Conservation (phyloP, 1,284 basidiomycete species). For the Porphyrellus sp. region DNA sequence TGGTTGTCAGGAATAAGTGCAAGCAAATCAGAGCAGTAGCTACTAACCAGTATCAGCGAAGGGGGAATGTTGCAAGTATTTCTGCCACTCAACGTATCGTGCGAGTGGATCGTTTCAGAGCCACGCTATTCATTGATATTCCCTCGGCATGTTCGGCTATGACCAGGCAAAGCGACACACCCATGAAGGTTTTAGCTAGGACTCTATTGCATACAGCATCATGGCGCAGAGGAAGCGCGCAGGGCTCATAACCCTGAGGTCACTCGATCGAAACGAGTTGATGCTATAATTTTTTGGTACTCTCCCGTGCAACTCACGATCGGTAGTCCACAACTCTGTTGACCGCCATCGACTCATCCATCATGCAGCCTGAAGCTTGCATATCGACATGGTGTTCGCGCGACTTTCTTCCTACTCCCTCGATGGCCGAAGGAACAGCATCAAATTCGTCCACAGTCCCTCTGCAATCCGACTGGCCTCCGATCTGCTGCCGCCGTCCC, state of each 20-base stretch:
- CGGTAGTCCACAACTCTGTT: neutral
- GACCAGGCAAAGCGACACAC: too few relatives aligned
- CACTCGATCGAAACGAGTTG: constrained; percentile 41
- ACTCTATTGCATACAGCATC: constrained; percentile 35
- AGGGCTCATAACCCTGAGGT: constrained; percentile 41
- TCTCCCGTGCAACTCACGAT: neutral
- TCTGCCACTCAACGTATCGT: neutral
- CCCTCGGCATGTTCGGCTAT: too few relatives aligned
- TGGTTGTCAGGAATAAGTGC: neutral
- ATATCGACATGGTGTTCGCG: neutral
- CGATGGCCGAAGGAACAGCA: neutral
- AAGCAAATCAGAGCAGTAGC: neutral
- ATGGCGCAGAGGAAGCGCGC: constrained; percentile 42
- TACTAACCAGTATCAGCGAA: constrained; percentile 4
- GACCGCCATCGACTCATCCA: too few relatives aligned
- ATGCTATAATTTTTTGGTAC: constrained; percentile 21
- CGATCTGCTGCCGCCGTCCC: constrained; percentile 22
- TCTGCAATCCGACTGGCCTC: constrained; percentile 46
- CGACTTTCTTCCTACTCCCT: neutral
- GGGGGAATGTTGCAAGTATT: too few relatives aligned
- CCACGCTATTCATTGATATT: too few relatives aligned
- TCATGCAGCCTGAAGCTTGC: neutral
- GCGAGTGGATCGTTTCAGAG: too few relatives aligned
- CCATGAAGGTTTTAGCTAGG: too few relatives aligned
- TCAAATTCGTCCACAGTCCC: constrained; percentile 18